Base-by-base conservation (phyloP, 2,329 filamentous ascomycete species). In the Microdochium trichocladiopsis region DNA sequence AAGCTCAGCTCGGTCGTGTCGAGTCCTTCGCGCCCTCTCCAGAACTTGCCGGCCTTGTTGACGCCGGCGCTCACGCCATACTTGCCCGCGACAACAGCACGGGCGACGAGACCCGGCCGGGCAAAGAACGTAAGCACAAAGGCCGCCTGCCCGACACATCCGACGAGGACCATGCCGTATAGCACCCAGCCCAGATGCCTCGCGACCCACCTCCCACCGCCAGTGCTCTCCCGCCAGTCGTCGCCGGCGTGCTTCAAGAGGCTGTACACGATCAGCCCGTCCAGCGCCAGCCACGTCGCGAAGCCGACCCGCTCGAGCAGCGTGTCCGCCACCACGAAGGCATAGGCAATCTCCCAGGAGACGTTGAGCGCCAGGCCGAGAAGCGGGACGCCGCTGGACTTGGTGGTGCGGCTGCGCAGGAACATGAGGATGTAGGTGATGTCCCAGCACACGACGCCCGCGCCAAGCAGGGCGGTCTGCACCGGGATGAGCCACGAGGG, bases 311-410 rank as follows among this genome's bases (percentile, higher is more conserved):
- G 64, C 58, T 80, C 77, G 10, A 76, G 58, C 1, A 61, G 58
- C 4, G 65, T 61, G 54, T 78, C 75, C 52, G 70, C 66, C 16
- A 79, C 73, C 56, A 68, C 74, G 23, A 77, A 62, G 2, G 69
- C 69, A 62, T 75, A 77, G 51, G 80, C 65, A 2, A 76, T 61
- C 58, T 80, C 77, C 76, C 77, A 80, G 1, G 71, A 71, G 31
- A 79, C 68, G 54, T 81, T 80, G 59, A 74, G 58, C 14, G 71
- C 70, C 10, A 80, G 71, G 1, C 73, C 69, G 49, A 77, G 60
- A 11, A 79, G 59, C 0, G 77, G 76, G 63, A 79, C 75, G 33
- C 75, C 69, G 56, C 77, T 79, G 4, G 73, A 73, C 36, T 68
- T 67, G 18, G 75, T 76, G 50, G 61, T 62, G n/a, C 76, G 60